These are phyloP conservation scores for Medicago arabica DNA, from an alignment of 306 rosid species.

Conservation along the genomic window DNA sequence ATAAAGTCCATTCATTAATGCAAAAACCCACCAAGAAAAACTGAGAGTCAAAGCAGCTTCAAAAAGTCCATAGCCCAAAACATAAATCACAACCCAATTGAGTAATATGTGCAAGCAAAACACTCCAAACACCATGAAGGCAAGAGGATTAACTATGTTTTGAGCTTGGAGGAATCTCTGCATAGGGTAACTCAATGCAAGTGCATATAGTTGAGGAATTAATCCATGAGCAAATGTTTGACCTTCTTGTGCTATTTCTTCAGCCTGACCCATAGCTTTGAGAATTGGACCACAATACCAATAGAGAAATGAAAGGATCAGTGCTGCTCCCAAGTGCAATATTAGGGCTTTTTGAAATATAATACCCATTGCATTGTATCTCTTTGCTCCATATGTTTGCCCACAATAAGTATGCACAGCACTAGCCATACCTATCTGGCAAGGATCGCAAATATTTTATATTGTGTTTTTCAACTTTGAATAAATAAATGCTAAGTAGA, in stretches of 20 bases:
- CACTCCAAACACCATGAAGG: slow-evolving; percentile 53
- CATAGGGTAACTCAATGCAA: neutral
- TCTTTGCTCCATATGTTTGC: slow-evolving; percentile 69
- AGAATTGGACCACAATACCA: slow-evolving; percentile 58
- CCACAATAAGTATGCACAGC: slow-evolving; percentile 70
- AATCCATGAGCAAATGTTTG: slow-evolving; percentile 4
- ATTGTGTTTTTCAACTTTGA: too few relatives aligned
- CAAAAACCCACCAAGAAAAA: slow-evolving; percentile 68
- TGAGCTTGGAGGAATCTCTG: slow-evolving; percentile 9
- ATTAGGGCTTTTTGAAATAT: slow-evolving; percentile 61
- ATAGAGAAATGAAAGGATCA: slow-evolving; percentile 51
- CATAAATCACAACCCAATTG: slow-evolving; percentile 56
- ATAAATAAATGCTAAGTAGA: too few relatives aligned
- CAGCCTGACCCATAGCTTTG: slow-evolving; percentile 45
- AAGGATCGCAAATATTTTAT: too few relatives aligned
- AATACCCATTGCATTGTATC: slow-evolving; percentile 54
- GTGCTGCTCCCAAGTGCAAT: slow-evolving; percentile 59
- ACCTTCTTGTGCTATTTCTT: neutral
- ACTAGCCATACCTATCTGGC: slow-evolving; percentile 65
- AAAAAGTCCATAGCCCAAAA: slow-evolving; percentile 49
- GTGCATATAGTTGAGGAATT: neutral
- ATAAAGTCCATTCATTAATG: slow-evolving; percentile 50
- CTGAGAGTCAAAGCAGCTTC: slow-evolving; percentile 67
- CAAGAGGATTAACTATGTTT: slow-evolving; percentile 50
- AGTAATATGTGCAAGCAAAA: slow-evolving; percentile 54